Base-by-base conservation (phyloP, 371 early-diverging fungal species). In the Parasitella parasitica region DNA sequence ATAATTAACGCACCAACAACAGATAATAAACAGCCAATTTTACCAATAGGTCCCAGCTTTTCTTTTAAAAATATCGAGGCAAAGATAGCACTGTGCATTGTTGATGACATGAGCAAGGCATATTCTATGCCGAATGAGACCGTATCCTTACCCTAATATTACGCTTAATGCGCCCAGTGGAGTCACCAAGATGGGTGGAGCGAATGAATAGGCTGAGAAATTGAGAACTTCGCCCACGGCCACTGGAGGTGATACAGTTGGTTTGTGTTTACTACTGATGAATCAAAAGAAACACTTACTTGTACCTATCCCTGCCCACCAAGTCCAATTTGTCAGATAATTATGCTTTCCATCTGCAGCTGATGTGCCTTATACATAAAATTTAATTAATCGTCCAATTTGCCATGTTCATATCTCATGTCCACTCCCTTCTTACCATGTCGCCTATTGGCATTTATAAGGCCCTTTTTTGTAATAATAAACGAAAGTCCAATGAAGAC, bases 251-350 rank as follows among this genome's bases (percentile, higher is more conserved):
- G 46, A 13, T 36, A 6, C 27, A 30, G 24, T 15, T 30, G 15
- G 4, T 36, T 22, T 9, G 15, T 13, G 11, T 11, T 18, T 22
- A 24, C 24, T 24, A 24, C 24, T 46, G 46, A 18, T 53, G 13
- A 32, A 24, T 9, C 6, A 20, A 18, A 16, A 0, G 12, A 12
- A 12, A 13, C 20, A 73, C 73, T 49, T 80, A 91, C 90, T 94
- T 62, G 91, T 91, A n/a, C 84, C 67, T 87, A 94, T 94, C 49
- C 97, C 97, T 37, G 83, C 77, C 92, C 96, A 96, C 97, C 97
- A 96, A 35, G 91, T 86, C 64, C 85, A 80, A 37, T 52, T 57
- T 28, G 28, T 46, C 18, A 53, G 18, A 36, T 53, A 53, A n/a
- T 30, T 13, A 20, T 39, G 30, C 0, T 48, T 34, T 34, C 82